Base-by-base conservation (phyloP, 805 yeast species). In the Yamadazyma laniorum region DNA sequence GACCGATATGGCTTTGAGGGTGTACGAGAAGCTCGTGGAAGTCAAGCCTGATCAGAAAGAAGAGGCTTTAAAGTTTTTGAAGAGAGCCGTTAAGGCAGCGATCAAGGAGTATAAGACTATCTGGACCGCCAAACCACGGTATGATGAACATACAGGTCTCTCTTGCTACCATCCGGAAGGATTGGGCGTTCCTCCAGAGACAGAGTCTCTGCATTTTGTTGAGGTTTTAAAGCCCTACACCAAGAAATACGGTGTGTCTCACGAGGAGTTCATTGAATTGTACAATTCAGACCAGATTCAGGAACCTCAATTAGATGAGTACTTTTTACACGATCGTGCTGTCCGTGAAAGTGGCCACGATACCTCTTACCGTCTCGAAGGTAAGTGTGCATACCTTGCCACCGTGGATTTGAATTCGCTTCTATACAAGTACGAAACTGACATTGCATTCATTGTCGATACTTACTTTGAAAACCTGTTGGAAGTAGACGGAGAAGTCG, bases 301-400 rank as follows among this genome's bases (percentile, higher is more conserved):
- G 3, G 96, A 87, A 53, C 95, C 95, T 1, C 79, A 70, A n/a
- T 69, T 91, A 43, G 98, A 93, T 53, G 89, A 79, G 45, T 91
- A 86, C 57, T 86, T 91, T 57, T 59, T 85, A 34, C 96, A 91
- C 55, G 99, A 91, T 59, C 72, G 97, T 42, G 97, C 95, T 1
- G 95, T 91, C 8, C 77, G 99, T 56, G 99, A 91, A 62, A 82
- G 93, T 22, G 99, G 99, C 1, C 98, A 93, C 58, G 99, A 91
- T 57, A 93, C 98, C 0, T 73, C 91, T 2, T 88, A 90, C 54
- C 72, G 99, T 52, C 68, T 93, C 37, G 96, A 90, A 61, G 95
- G 95, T 26, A 75, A 79, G 29, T 88, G 96, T 61, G 96, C 96
- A 0, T 70, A 85, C 56, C 65, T 91, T 48, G 96, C 95, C 1